phyloP scores from a whole-genome alignment of 208 protist genomes.

The Acanthamoeba polyphaga region DNA sequence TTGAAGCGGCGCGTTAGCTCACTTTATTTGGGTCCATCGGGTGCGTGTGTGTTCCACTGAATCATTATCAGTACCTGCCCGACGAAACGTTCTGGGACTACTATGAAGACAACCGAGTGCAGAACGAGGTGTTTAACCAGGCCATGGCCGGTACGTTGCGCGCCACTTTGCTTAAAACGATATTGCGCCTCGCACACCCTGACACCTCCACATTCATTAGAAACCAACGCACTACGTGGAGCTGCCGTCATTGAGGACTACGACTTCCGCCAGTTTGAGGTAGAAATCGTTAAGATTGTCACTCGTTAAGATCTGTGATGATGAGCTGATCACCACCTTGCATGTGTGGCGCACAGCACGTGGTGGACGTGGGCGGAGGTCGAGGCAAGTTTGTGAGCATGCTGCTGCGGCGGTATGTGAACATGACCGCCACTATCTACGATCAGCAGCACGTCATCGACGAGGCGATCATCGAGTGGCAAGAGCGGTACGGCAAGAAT shows the following conservation, averaged over 20 bases:
- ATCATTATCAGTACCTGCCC: conserved; percentile 1
- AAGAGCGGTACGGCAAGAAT: not conserved
- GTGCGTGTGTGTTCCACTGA: not conserved
- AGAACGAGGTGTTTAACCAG: conserved; percentile 59
- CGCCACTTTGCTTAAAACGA: not conserved
- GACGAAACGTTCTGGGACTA: conserved; percentile 59
- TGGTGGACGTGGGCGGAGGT: conserved; percentile 34
- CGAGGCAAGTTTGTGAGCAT: conserved; percentile 38
- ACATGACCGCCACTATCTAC: conserved; percentile 29
- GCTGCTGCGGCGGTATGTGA: not conserved
- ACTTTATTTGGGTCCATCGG: not conserved
- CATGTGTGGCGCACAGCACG: not conserved
- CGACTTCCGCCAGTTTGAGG: conserved; percentile 29
- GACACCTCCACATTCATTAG: not conserved
- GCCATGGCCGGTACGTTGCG: conserved; percentile 20
- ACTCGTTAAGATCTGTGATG: not conserved
- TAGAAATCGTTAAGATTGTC: not conserved
- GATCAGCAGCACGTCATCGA: conserved; percentile 67
- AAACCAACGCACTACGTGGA: conserved; percentile 34
- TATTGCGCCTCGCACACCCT: not conserved
- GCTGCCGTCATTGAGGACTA: conserved; percentile 46
- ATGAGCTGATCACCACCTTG: not conserved
- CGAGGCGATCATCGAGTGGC: conserved; percentile 32
- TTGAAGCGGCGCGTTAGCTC: not conserved
- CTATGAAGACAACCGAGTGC: conserved; percentile 50